A percentile compares a stretch with the other conserved stretches of the same genome.
These are phyloP conservation scores for Plantago coronopus DNA, from an alignment of 305 asterid species.

Conservation along the genomic window DNA sequence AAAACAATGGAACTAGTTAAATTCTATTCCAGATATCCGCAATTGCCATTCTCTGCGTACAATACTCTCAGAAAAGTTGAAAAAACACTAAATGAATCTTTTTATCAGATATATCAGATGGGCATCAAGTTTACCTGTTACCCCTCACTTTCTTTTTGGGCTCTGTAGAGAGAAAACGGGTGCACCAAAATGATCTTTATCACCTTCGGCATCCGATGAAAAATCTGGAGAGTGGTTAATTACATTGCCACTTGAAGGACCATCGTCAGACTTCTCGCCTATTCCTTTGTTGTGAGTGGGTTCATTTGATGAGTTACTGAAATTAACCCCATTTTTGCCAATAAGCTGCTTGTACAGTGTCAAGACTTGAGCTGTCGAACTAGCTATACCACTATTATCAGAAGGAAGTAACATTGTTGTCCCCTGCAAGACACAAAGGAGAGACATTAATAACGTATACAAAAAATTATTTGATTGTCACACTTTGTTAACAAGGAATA, in stretches of 20 bases:
- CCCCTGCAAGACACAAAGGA: conserved; percentile 38
- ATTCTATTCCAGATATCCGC: conserved; percentile 20
- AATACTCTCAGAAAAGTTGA: conserved; percentile 12
- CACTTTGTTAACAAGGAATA: background rate
- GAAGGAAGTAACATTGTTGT: conserved; percentile 70
- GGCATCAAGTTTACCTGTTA: background rate
- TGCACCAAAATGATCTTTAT: conserved; percentile 25
- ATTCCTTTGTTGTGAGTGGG: conserved; percentile 35
- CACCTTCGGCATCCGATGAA: conserved; percentile 18
- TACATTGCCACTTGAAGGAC: conserved; percentile 21
- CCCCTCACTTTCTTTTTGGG: conserved; percentile 32
- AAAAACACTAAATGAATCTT: conserved; percentile 7
- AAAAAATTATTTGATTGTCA: background rate
- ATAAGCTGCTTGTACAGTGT: conserved; percentile 41
- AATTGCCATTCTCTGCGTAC: conserved; percentile 12
- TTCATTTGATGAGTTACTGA: conserved; percentile 29
- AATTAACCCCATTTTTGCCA: conserved; percentile 24
- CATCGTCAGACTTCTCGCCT: conserved; percentile 23
- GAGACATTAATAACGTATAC: background rate
- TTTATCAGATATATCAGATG: background rate
- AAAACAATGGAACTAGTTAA: background rate
- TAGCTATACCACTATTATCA: conserved; percentile 43
- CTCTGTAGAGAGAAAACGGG: conserved; percentile 52
- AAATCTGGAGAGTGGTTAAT: conserved; percentile 23
- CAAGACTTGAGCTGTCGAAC: conserved; percentile 45